Evolutionary conservation across 176 grass and related monocot species (phyloP).

Genomic region (Areca catechu): DNA sequence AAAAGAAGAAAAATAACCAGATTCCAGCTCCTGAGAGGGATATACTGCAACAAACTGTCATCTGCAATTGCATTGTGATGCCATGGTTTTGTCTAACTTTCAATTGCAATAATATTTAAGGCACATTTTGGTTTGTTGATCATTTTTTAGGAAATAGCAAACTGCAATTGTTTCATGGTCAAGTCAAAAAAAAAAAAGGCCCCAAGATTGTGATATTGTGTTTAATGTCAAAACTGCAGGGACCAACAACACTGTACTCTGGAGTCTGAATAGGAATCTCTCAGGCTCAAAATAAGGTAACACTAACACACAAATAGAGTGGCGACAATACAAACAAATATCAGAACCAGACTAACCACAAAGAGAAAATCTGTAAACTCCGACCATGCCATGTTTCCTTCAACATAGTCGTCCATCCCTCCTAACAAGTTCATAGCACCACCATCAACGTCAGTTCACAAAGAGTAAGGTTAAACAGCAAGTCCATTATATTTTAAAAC

Average conservation of each 20-base stretch:
- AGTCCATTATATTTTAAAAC: not conserved
- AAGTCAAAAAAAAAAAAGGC: not conserved
- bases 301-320: too few species aligned
- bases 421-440: not conserved
- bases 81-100: too few species aligned
- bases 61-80: too few species aligned
- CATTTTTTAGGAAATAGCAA: not conserved
- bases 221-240: not conserved
- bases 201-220: not conserved
- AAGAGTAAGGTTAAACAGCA: not conserved
- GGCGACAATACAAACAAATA: too few species aligned
- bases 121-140: not conserved
- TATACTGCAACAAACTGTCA: too few species aligned
- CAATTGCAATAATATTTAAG: too few species aligned
- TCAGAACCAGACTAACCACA: not conserved
- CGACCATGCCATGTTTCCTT: conserved; percentile 12
- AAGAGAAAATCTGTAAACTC: conserved; percentile 12
- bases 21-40: too few species aligned
- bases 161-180: not conserved
- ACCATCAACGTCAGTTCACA: not conserved
- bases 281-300: not conserved
- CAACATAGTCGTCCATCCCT: conserved; percentile 9
- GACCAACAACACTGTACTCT: not conserved
- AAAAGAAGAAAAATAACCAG: too few species aligned
- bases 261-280: too few species aligned